Evolutionary conservation across 257 asterid species (phyloP).

Genomic region (Gentiana macrophylla): DNA sequence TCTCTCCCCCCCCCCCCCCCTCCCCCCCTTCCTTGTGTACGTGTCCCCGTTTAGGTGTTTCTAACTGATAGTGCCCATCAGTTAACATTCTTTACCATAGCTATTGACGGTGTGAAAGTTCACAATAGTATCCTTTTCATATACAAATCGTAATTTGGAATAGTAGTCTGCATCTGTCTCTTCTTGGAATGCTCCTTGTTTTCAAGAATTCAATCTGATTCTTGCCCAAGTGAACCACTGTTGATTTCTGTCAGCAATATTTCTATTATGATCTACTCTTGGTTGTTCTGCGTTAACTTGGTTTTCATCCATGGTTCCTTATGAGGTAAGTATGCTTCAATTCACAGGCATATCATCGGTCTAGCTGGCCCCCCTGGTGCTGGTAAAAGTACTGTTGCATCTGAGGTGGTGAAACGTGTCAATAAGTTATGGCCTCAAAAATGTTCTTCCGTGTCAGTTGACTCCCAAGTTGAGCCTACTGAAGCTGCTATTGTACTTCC

Average conservation of each 20-base stretch:
- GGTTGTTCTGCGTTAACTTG: too few relatives aligned
- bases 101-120: too few relatives aligned
- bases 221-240: background rate
- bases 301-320: too few relatives aligned
- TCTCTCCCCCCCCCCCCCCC: too few relatives aligned
- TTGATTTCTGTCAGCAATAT: background rate
- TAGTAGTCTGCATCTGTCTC: background rate
- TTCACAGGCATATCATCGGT: slow-evolving; percentile 74
- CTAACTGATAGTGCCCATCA: too few relatives aligned
- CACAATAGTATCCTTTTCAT: too few relatives aligned
- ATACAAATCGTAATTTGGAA: too few relatives aligned
- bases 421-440: slow-evolving; percentile 72
- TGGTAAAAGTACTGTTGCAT: slow-evolving; percentile 86
- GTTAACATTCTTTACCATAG: too few relatives aligned
- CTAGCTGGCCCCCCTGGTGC: slow-evolving; percentile 97
- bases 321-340: slow-evolving; percentile 7
- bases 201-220: background rate
- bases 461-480: slow-evolving; percentile 68
- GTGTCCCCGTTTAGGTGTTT: too few relatives aligned
- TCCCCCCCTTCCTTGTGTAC: too few relatives aligned
- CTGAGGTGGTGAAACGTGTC: slow-evolving; percentile 57
- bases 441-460: slow-evolving; percentile 39
- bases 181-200: background rate
- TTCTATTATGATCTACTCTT: too few relatives aligned
- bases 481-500: slow-evolving; percentile 77